A percentile compares a stretch with the other conserved stretches of the same genome.
phyloP scores from a whole-genome alignment of 2,329 filamentous ascomycete species.

The Coniosporium tulheliwenetii region DNA sequence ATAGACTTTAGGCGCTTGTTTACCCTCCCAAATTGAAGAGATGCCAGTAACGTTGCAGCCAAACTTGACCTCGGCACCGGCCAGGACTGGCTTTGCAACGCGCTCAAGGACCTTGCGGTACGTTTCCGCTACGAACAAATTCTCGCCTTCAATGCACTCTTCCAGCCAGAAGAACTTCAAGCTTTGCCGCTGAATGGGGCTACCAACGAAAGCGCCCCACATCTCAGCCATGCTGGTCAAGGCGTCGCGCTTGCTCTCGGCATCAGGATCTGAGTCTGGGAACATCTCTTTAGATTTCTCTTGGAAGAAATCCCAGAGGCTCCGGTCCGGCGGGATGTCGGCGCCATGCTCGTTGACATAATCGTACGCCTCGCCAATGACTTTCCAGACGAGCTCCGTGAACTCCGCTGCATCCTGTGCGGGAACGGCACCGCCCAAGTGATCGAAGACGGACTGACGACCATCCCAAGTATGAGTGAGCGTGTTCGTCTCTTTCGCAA shows the following conservation, averaged over 20 bases:
- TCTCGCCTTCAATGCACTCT: constrained; percentile 52
- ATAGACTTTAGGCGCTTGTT: background rate
- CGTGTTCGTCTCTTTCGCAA: constrained; percentile 47
- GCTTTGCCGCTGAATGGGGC: constrained; percentile 47
- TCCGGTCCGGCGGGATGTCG: constrained; percentile 30
- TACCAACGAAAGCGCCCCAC: constrained; percentile 60
- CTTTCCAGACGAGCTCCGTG: constrained; percentile 45
- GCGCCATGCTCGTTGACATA: constrained; percentile 41
- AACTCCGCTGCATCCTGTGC: background rate
- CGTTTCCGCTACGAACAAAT: background rate
- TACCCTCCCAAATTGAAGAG: background rate
- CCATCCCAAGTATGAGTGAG: constrained; percentile 24
- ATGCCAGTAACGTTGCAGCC: background rate
- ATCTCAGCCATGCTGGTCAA: constrained; percentile 40
- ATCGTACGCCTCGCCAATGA: constrained; percentile 52
- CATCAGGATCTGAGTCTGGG: constrained; percentile 16
- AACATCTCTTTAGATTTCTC: constrained; percentile 40
- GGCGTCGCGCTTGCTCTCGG: constrained; percentile 20
- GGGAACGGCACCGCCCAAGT: constrained; percentile 15
- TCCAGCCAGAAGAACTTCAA: constrained; percentile 67
- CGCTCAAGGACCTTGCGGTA: background rate
- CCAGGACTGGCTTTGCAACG: background rate
- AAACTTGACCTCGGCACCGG: background rate
- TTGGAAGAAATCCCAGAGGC: constrained; percentile 29
- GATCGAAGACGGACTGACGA: constrained; percentile 37